These are phyloP conservation scores for Sequoia sempervirens DNA, from an alignment of 75 land plant species.

Conservation along the genomic window DNA sequence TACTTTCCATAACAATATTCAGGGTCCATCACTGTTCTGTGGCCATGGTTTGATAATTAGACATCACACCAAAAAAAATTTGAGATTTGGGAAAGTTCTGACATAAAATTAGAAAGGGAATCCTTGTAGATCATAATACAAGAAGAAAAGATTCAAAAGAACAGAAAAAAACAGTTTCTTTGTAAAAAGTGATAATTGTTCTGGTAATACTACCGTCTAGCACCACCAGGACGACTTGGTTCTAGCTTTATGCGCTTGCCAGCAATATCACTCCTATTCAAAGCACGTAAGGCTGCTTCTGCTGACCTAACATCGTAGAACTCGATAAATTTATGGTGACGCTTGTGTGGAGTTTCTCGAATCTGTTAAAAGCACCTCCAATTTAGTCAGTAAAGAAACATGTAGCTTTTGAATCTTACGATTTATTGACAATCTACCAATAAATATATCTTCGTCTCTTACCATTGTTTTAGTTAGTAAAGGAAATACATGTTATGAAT, in stretches of 20 bases:
- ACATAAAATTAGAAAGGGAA: background rate
- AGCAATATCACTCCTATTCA: constrained; percentile 63
- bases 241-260: constrained; percentile 78
- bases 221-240: constrained; percentile 68
- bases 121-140: background rate
- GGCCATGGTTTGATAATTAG: background rate
- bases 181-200: background rate
- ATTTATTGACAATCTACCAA: background rate
- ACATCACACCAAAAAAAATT: background rate
- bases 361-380: constrained; percentile 38
- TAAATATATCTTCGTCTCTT: background rate
- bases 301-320: constrained; percentile 81
- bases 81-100: background rate
- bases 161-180: background rate
- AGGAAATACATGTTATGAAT: background rate
- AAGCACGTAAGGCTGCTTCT: constrained; percentile 59
- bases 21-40: constrained; percentile 3
- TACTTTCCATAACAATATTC: background rate
- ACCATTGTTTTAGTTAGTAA: background rate
- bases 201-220: constrained; percentile 44
- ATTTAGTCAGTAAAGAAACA: constrained; percentile 1
- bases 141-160: background rate
- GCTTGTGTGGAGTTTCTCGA: constrained; percentile 69
- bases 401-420: background rate
- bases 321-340: constrained; percentile 61